Base-by-base conservation (phyloP, 108 stramenopile species). In the Aurantiochytrium sp. region DNA sequence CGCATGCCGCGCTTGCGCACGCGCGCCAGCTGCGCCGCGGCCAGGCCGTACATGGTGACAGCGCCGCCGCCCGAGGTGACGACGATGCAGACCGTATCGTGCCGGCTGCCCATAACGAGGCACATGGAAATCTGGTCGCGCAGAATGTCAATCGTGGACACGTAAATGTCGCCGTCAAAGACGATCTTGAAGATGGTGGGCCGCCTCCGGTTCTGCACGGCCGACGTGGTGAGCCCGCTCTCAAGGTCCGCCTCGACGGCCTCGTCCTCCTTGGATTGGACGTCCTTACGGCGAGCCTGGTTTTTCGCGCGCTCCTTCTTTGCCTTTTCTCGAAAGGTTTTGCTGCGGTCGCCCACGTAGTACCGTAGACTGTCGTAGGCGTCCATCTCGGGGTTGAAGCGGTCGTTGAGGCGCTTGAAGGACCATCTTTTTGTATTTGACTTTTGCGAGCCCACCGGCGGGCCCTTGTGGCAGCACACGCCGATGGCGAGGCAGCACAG, bases 41-140 rank as follows among this genome's bases (percentile, higher is more conserved):
- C 86, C 30, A 91, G 69, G 53, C 90, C 90, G 89, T 89, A 91
- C 54, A 68, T 89, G 12, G 86, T 42, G n/a, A 89, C 90, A 17
- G 68, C 52, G 36, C 90, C 90, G 19, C 90, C 90, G 22, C 69
- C 87, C 19, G 81, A 59, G 31, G 89, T 52, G 21, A 91, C 24
- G 10, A 69, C n/a, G 22, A 91, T 6, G 32, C 89, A 53, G 4
- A 91, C 86, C 19, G 85, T 53, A 53, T 91, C 90, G 34, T 86
- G 37, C 15, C 86, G 37, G 22, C 55, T 48, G 36, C 73, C 73
- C 45, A 48, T 48, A 42, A 48, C 39, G 17, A 81, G n/a, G 73
- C 73, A 81, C 42, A 81, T 41, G 27, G 73, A 48, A 24, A 81
- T 81, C 32, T 81, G 73, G 12, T 81, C 73, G n/a, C 73, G 73